phyloP scores from a whole-genome alignment of 2,329 filamentous ascomycete genomes.

The Hypoxylon sp. region DNA sequence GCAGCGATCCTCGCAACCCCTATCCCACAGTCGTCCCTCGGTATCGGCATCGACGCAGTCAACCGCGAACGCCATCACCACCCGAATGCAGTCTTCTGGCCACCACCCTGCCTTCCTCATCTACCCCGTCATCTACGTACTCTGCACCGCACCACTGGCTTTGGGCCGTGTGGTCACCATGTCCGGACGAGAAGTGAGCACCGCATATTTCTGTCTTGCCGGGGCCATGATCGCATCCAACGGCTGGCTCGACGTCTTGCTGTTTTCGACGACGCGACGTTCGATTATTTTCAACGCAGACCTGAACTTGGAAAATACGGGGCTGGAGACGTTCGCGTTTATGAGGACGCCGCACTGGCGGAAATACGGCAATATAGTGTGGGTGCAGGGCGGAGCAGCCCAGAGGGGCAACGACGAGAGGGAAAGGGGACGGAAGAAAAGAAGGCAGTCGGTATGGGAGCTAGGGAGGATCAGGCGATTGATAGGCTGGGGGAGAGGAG shows the following conservation, averaged over 20 bases:
- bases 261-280: constrained; percentile 65
- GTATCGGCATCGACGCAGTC: constrained; percentile 12
- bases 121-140: constrained; percentile 75
- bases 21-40: constrained; percentile 42
- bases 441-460: constrained; percentile 34
- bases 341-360: constrained; percentile 54
- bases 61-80: constrained; percentile 3
- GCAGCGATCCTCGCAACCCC: constrained; percentile 42
- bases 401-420: constrained; percentile 6
- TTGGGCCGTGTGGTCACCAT: constrained; percentile 73
- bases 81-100: constrained; percentile 17
- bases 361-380: constrained; percentile 49
- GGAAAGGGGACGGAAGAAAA: constrained; percentile 31
- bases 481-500: constrained; percentile 26
- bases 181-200: constrained; percentile 62
- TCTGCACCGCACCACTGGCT: constrained; percentile 76
- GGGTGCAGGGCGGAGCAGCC: constrained; percentile 46
- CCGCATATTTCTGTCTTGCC: constrained; percentile 68
- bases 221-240: constrained; percentile 69
- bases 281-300: constrained; percentile 61
- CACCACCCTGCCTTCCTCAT: constrained; percentile 69
- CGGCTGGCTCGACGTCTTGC: constrained; percentile 65
- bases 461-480: constrained; percentile 30
- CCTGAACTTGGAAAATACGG: constrained; percentile 57
- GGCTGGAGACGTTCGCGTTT: constrained; percentile 64